phyloP scores from a whole-genome alignment of 169 alveolate species.

The Eimeria acervulina region DNA sequence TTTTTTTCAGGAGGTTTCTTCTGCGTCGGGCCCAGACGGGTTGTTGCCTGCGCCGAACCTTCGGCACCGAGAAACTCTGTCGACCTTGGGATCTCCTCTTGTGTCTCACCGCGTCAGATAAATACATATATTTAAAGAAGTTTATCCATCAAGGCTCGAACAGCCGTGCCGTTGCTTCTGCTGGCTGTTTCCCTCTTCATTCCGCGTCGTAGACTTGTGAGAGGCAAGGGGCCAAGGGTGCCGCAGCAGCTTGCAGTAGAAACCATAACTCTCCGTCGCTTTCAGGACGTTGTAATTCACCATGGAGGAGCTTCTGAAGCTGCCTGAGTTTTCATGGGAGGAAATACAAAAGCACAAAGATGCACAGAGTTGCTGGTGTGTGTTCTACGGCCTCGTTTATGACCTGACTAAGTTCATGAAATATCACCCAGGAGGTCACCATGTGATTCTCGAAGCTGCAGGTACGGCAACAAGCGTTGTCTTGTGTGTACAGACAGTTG shows the following conservation, averaged over 20 bases:
- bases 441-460: conserved; percentile 85
- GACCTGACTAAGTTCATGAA: conserved; percentile 88
- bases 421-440: conserved; percentile 90
- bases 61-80: background rate
- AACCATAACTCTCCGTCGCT: background rate
- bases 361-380: conserved; percentile 89
- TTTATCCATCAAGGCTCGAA: background rate
- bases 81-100: background rate
- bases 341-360: conserved; percentile 87
- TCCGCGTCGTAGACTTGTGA: background rate
- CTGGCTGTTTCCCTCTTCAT: background rate
- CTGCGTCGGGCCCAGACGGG: background rate
- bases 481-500: background rate
- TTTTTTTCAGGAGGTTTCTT: background rate
- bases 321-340: conserved; percentile 74
- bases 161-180: background rate
- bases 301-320: conserved; percentile 65
- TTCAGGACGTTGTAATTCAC: background rate
- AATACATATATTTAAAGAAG: background rate
- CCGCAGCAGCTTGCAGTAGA: conserved; percentile 1
- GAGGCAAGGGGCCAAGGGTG: background rate
- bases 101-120: background rate
- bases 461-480: conserved; percentile 55
- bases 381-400: conserved; percentile 87
- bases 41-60: conserved; percentile 33